Evolutionary conservation across 345 rosid species (phyloP).

Genomic region (Trapa bicornis): DNA sequence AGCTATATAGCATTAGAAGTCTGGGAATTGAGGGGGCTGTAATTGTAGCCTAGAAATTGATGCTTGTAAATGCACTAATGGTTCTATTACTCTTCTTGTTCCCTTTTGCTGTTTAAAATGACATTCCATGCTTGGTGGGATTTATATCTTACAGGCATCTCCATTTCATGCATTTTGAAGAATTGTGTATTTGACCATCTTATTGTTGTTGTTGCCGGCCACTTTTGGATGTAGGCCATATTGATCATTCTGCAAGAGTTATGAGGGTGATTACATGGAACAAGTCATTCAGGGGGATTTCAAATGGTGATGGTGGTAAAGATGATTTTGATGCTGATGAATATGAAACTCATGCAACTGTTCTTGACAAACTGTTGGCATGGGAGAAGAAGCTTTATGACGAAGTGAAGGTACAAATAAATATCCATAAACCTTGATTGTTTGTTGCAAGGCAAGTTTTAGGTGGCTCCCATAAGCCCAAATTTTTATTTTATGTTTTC

Average conservation of each 20-base stretch:
- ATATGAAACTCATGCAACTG: slow-evolving; percentile 77
- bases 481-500: slow-evolving; percentile 8
- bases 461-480: neutral
- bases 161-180: neutral
- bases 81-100: neutral
- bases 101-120: neutral
- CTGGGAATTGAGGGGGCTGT: neutral
- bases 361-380: slow-evolving; percentile 84
- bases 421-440: neutral
- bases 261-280: slow-evolving; percentile 99
- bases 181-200: neutral
- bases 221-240: slow-evolving; percentile 34
- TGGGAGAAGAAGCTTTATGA: slow-evolving; percentile 98
- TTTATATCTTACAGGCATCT: neutral
- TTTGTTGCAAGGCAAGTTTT: neutral
- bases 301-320: slow-evolving; percentile 45
- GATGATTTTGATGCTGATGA: slow-evolving; percentile 64
- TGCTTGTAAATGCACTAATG: neutral
- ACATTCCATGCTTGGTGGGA: neutral
- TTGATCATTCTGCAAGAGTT: slow-evolving; percentile 90
- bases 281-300: slow-evolving; percentile 49
- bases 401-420: slow-evolving; percentile 68
- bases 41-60: neutral
- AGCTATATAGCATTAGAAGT: neutral
- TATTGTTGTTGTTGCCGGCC: neutral